Base-by-base conservation (phyloP, 2,329 filamentous ascomycete genomes). In the Pestalotiopsis sp. region DNA sequence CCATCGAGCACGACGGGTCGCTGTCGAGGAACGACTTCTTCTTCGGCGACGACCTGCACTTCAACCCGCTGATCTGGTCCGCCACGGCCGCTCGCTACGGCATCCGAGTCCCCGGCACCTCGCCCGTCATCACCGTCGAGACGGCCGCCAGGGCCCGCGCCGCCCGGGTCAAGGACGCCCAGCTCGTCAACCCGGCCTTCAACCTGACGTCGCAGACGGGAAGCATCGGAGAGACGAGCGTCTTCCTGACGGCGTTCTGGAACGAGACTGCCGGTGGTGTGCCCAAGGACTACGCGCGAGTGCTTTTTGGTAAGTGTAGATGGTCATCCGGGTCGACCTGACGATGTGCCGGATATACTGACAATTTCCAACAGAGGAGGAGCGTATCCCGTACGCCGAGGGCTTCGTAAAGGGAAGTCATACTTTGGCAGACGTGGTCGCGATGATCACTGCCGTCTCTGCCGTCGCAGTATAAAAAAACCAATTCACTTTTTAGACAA, bases 1-100 rank as follows among this genome's bases (percentile, higher is more conserved):
- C 52, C 64, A 66, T 66, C 23, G 64, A 66, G 36, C 64, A 66
- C 41, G 64, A 66, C 27, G 64, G 64, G 13, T 57, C 45, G 25
- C 23, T 66, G 6, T 57, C 45, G 45, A 17, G 64, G 13, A 66
- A 56, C 27, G 64, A 66, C 25, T n/a, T 36, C 64, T 66, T 66
- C 25, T 66, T 56, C 7, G 64, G 64, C 31, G 64, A 66, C 31
- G 52, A 66, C 49, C 45, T 57, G 17, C 52, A 56, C 45, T 66
- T 66, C 27, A 66, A 66, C 64, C 64, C 61, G 4, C 36, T 64
- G 36, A 64, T 64, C 61, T 64, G 61, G 61, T 20, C 41, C 25
- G 61, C 61, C n/a, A 64, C 61, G 7, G 61, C 61, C 12, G 61
- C 61, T 0, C 40, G 61, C 17, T 64, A 64, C 36, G 61, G 61